Conservation (phyloP, 1,139 yeast species). For the Suhomyces guaymorum region DNA sequence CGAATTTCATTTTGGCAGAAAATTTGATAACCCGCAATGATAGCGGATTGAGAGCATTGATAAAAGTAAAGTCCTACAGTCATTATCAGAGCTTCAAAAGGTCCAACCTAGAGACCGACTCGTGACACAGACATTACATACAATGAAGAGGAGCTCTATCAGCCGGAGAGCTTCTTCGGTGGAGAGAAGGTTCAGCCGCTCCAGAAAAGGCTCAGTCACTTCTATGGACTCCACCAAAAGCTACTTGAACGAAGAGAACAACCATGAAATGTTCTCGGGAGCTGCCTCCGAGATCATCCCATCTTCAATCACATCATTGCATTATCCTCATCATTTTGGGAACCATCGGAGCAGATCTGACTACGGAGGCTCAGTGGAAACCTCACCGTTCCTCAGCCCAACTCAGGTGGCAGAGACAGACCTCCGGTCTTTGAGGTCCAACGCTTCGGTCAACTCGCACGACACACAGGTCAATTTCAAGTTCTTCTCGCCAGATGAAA, state of each 20-base stretch:
- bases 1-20: neutral
- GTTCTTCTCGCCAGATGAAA: conserved; percentile 80
- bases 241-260: conserved; percentile 47
- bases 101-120: too few relatives aligned
- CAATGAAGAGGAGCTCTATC: conserved; percentile 4
- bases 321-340: conserved; percentile 61
- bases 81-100: too few relatives aligned
- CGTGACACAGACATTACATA: too few relatives aligned
- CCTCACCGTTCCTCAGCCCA: conserved; percentile 38
- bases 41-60: neutral
- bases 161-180: conserved; percentile 14
- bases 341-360: conserved; percentile 29
- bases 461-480: conserved; percentile 54
- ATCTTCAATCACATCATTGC: conserved; percentile 85
- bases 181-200: conserved; percentile 18
- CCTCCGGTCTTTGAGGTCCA: conserved; percentile 31
- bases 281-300: conserved; percentile 90
- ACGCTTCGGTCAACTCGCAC: conserved; percentile 29
- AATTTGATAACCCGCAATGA: neutral
- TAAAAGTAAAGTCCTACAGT: too few relatives aligned
- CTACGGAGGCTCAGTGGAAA: conserved; percentile 32
- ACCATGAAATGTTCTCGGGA: conserved; percentile 81
- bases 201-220: conserved; percentile 43
- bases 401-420: conserved; percentile 26
- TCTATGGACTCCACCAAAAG: conserved; percentile 37